Evolutionary conservation across 805 yeast species (phyloP), one percentile per base, ranked within the genome.

Genomic region (Starmerella apicola): DNA sequence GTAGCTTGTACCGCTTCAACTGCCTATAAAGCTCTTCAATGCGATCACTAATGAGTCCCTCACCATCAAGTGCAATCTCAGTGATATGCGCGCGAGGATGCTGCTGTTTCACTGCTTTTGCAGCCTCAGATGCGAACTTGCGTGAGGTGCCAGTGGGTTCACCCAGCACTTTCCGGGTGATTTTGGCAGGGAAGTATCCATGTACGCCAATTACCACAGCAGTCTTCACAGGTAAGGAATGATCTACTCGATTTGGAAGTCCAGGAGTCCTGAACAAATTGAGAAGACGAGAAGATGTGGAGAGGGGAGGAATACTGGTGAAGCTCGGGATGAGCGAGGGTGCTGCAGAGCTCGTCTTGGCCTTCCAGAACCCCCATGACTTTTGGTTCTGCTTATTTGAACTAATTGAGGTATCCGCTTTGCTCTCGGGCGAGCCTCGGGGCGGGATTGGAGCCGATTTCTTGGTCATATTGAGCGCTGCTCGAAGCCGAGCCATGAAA

Each of bases 81-180:
- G 84, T 94, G n/a, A 88, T 72, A 25, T 71, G 68, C 10, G 76
- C 57, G 36, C 64, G 53, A 29, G 52, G 55, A 24, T 63, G 49
- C 37, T 77, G 81, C 22, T 78, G 61, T 27, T 73, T 64, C 1
- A 91, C 71, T 0, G 86, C 77, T 42, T 66, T 67, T 48, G 85
- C 97, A 0, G 95, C 96, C 53, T 85, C 96, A 47, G 74, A 77
- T 25, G 94, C 84, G 60, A 88, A 91, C 55, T 80, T 79, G 34
- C 79, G 68, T 0, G 97, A 88, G 0, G 98, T 88, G 0, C 98
- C 98, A 17, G 93, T 91, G 3, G 98, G 98, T 46, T 86, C 85
- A 2, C 98, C 98, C 37, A 88, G 76, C 13, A 88, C 54, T 0
- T 94, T 85, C 37, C 98, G 63, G 8, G 91, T 66, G 68, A 84